phyloP scores from a whole-genome alignment of 192 early-diverging fungal species.

The Linnemannia elongata region DNA sequence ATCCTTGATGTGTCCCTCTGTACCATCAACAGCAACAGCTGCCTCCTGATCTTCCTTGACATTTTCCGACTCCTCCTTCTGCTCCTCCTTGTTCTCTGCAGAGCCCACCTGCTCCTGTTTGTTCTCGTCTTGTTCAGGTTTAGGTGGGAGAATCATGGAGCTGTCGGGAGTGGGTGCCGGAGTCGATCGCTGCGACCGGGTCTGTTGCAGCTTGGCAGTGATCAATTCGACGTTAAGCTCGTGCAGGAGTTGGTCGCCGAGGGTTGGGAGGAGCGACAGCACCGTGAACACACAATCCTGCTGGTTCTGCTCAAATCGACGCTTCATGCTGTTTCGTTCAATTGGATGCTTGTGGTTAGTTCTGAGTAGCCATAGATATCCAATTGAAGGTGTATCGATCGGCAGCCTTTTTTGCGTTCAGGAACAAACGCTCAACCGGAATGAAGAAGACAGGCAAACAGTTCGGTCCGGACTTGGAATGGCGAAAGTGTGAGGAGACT shows the following conservation, averaged over 20 bases:
- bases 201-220: slow-evolving; percentile 74
- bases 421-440: not conserved
- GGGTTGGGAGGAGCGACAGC: slow-evolving; percentile 83
- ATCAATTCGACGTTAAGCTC: slow-evolving; percentile 85
- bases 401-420: not conserved
- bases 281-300: slow-evolving; percentile 91
- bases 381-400: not conserved
- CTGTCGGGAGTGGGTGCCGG: slow-evolving; percentile 47
- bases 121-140: slow-evolving; percentile 14
- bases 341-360: not conserved
- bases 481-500: slow-evolving; percentile 1
- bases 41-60: slow-evolving; percentile 12
- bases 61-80: slow-evolving; percentile 15
- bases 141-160: slow-evolving; percentile 49
- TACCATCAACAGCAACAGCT: not conserved
- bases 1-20: not conserved
- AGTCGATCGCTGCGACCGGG: slow-evolving; percentile 48
- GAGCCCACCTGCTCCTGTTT: slow-evolving; percentile 3
- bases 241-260: slow-evolving; percentile 83
- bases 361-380: not conserved
- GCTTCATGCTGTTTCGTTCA: slow-evolving; percentile 74
- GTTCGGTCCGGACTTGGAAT: not conserved
- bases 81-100: not conserved
- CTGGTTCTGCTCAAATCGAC: slow-evolving; percentile 95
- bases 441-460: not conserved